A percentile compares a stretch with the other conserved stretches of the same genome.
Evolutionary conservation across 306 rosid genomes (phyloP).

Genomic region (barrel medic (Medicago truncatula)): DNA sequence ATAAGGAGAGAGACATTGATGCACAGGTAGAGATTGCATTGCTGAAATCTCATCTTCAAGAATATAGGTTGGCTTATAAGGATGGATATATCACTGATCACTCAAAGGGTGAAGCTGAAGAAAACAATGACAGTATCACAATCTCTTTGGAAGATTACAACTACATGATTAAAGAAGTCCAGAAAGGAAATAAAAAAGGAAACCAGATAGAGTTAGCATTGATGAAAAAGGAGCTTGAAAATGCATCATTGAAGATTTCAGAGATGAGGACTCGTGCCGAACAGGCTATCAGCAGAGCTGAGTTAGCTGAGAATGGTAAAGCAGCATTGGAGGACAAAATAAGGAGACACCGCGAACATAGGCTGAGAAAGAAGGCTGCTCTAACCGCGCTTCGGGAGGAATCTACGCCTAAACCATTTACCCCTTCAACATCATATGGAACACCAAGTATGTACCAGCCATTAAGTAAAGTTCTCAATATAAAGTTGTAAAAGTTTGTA

Average conservation of each 20-base stretch:
- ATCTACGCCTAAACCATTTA: constrained; percentile 47
- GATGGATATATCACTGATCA: constrained; percentile 32
- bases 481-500: constrained; percentile 58
- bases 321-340: constrained; percentile 62
- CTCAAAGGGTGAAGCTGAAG: constrained; percentile 37
- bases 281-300: constrained; percentile 83
- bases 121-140: constrained; percentile 35
- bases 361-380: constrained; percentile 68
- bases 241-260: constrained; percentile 56
- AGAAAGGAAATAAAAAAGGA: constrained; percentile 40
- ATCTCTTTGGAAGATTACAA: constrained; percentile 14
- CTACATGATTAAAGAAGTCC: constrained; percentile 32
- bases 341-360: constrained; percentile 61
- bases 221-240: constrained; percentile 68
- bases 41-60: constrained; percentile 64
- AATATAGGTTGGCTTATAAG: constrained; percentile 44
- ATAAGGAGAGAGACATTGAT: constrained; percentile 44
- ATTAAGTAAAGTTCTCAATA: constrained; percentile 68
- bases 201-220: constrained; percentile 50
- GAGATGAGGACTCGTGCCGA: constrained; percentile 75
- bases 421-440: constrained; percentile 49
- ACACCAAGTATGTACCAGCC: constrained; percentile 46
- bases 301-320: constrained; percentile 80
- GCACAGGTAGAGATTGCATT: constrained; percentile 63
- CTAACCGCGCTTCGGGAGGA: constrained; percentile 58